These are phyloP conservation scores for Xylariaceae sp. DNA, from an alignment of 2,329 filamentous ascomycete genomes.

Conservation along the genomic window DNA sequence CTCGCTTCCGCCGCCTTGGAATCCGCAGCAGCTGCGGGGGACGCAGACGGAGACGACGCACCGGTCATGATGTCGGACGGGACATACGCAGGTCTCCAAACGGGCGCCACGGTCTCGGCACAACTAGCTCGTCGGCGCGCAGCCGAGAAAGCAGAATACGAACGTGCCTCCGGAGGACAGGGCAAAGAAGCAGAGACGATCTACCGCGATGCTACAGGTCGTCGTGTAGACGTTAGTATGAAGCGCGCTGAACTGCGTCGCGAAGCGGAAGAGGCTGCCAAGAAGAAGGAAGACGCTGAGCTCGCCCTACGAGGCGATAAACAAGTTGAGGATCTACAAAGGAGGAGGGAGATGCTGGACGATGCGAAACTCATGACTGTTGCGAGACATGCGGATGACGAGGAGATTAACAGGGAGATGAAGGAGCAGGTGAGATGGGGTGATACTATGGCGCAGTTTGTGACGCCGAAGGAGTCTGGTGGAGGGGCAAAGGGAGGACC, in stretches of 20 bases:
- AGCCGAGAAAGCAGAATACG: conserved; percentile 26
- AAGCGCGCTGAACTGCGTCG: conserved; percentile 82
- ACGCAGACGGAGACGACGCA: conserved; percentile 42
- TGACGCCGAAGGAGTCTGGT: conserved; percentile 47
- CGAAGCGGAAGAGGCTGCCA: conserved; percentile 62
- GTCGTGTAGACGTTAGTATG: conserved; percentile 92
- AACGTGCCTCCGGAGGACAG: conserved; percentile 46
- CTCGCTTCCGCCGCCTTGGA: conserved; percentile 68
- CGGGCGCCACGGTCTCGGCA: conserved; percentile 71
- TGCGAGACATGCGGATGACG: conserved; percentile 79
- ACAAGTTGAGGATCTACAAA: conserved; percentile 67
- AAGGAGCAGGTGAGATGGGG: conserved; percentile 81
- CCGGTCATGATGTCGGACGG: conserved; percentile 78
- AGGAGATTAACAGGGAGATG: conserved; percentile 78
- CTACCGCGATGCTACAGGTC: conserved; percentile 89
- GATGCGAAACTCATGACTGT: conserved; percentile 82
- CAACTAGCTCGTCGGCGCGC: conserved; percentile 62
- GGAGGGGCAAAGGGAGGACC: conserved; percentile 18
- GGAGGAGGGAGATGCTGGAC: conserved; percentile 64
- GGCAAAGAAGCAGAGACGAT: conserved; percentile 73
- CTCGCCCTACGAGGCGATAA: conserved; percentile 81
- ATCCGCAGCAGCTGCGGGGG: conserved; percentile 41
- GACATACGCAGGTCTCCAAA: conserved; percentile 83
- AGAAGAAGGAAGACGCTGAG: conserved; percentile 67
- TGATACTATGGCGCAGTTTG: conserved; percentile 83